Conservation (phyloP, 495 filamentous ascomycete species). For the Aspergillus indologenus region DNA sequence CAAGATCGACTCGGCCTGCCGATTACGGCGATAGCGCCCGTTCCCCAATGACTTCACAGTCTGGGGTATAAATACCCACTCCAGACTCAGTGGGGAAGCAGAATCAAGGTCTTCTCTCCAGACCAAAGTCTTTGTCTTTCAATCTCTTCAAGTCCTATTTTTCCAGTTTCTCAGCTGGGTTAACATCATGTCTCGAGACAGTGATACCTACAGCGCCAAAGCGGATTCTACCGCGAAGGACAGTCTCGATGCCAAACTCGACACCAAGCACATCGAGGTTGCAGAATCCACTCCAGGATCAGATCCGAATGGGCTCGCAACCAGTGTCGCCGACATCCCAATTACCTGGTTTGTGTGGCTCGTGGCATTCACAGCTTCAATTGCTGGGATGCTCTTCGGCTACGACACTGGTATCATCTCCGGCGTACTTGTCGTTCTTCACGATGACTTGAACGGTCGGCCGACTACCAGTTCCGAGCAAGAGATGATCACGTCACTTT, state of each 20-base stretch:
- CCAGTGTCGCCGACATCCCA: slow-evolving; percentile 9
- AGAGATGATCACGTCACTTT: slow-evolving; percentile 48
- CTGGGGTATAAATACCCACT: too few relatives aligned
- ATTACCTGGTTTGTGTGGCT: slow-evolving; percentile 34
- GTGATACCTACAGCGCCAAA: too few relatives aligned
- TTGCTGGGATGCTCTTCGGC: slow-evolving; percentile 41
- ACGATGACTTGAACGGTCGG: slow-evolving; percentile 26
- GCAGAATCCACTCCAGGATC: slow-evolving; percentile 1
- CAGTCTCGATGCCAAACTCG: neutral
- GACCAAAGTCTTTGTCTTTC: too few relatives aligned
- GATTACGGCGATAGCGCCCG: neutral
- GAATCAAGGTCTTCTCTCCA: too few relatives aligned
- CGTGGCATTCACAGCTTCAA: slow-evolving; percentile 33
- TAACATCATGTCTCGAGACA: too few relatives aligned
- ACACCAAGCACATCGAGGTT: slow-evolving; percentile 6
- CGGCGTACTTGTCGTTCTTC: slow-evolving; percentile 42
- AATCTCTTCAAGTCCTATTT: too few relatives aligned
- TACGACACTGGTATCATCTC: slow-evolving; percentile 51
- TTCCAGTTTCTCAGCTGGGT: too few relatives aligned
- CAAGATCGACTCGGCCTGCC: neutral
- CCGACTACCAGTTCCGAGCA: slow-evolving; percentile 33
- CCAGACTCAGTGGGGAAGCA: too few relatives aligned
- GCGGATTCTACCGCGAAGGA: neutral
- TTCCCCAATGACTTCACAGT: neutral
- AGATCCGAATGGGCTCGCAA: neutral